A percentile compares a stretch with the other conserved stretches of the same genome.
Conservation (phyloP, 2,329 filamentous ascomycete species). For the Emmonsia crescens region DNA sequence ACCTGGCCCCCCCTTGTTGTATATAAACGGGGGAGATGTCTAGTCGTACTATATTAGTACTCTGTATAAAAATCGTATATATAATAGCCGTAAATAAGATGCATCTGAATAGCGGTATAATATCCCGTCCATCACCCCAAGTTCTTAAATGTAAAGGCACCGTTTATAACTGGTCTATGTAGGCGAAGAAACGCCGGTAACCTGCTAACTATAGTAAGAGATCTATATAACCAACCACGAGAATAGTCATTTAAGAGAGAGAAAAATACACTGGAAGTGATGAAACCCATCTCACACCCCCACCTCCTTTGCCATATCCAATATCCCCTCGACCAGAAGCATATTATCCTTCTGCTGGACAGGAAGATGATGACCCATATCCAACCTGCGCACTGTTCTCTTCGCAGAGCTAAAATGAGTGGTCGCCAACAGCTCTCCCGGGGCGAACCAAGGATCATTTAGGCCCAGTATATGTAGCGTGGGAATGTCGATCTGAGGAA, state of each 20-base stretch:
- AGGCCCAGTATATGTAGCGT: slow-evolving; percentile 60
- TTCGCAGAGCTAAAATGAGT: slow-evolving; percentile 49
- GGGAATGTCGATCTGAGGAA: slow-evolving; percentile 31
- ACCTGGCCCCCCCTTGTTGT: no score
- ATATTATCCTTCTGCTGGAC: slow-evolving; percentile 57
- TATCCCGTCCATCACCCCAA: background rate
- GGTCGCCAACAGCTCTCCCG: slow-evolving; percentile 44
- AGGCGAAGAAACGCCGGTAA: background rate
- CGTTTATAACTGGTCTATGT: background rate
- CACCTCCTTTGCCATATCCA: slow-evolving; percentile 34
- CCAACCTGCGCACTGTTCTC: slow-evolving; percentile 54
- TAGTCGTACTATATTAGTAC: no score
- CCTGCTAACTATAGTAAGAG: background rate
- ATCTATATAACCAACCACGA: background rate
- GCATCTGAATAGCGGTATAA: background rate
- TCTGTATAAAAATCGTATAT: no score
- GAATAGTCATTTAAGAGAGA: background rate
- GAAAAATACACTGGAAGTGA: no score
- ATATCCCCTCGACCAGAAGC: slow-evolving; percentile 41
- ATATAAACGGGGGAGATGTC: no score
- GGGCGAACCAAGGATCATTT: slow-evolving; percentile 50
- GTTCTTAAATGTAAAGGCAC: background rate
- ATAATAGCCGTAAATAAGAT: background rate
- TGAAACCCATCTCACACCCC: background rate
- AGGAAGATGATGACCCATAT: slow-evolving; percentile 59